These are phyloP conservation scores for Gypsophila paniculata DNA, from an alignment of 179 eudicot genomes.

Conservation along the genomic window DNA sequence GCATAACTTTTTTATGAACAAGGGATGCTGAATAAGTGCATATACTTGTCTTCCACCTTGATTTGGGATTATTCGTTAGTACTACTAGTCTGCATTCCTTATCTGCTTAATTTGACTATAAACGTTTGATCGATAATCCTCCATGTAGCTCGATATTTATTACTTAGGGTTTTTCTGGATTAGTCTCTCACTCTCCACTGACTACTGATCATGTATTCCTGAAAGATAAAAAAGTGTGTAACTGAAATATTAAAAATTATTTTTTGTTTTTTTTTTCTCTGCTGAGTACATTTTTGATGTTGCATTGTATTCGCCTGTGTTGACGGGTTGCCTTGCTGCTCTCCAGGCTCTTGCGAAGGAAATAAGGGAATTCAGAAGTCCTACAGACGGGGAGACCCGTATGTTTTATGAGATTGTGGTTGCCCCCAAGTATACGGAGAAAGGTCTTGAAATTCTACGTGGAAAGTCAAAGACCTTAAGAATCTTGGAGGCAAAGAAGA, in stretches of 20 bases:
- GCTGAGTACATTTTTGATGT: not conserved
- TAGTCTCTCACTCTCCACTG: not conserved
- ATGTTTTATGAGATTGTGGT: constrained; percentile 98
- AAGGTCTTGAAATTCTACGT: constrained; percentile 89
- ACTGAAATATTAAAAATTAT: not conserved
- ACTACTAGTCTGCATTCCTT: not conserved
- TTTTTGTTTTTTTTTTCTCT: not conserved
- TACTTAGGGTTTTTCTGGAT: not conserved
- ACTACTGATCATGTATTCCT: not conserved
- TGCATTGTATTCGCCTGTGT: not conserved
- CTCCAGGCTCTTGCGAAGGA: constrained; percentile 85
- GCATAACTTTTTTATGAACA: not conserved
- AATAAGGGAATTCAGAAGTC: constrained; percentile 88
- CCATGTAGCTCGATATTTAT: no score
- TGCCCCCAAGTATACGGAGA: constrained; percentile 76
- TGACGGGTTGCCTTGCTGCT: constrained; percentile 10
- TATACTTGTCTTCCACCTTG: not conserved
- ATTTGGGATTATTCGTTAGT: not conserved
- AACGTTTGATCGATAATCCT: not conserved
- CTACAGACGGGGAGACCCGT: constrained; percentile 89
- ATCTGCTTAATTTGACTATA: not conserved
- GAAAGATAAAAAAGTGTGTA: not conserved
- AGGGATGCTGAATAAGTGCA: not conserved
- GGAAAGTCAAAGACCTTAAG: constrained; percentile 94
- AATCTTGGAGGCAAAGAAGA: constrained; percentile 89